Conservation (phyloP, 352 stramenopile species). For the Phytophthora colocasiae region DNA sequence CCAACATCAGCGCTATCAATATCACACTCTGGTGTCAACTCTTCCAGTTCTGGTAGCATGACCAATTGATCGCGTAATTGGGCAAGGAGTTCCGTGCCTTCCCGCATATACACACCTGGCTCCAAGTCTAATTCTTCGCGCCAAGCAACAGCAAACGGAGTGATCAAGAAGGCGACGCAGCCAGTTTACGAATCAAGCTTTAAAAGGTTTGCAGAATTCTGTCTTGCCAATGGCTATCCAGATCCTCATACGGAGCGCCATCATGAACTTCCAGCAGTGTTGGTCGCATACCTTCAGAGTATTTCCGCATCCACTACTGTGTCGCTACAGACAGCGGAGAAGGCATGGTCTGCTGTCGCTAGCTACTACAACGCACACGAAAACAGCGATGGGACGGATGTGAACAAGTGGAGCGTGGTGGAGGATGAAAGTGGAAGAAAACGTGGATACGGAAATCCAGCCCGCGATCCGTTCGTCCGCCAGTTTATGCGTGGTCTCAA, state of each 20-base stretch:
- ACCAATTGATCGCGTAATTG: too few relatives aligned
- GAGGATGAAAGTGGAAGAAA: conserved; percentile 4
- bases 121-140: too few relatives aligned
- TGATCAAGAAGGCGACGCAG: conserved; percentile 14
- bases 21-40: too few relatives aligned
- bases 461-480: conserved; percentile 3
- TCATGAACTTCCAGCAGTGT: conserved; percentile 10
- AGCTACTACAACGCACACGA: conserved; percentile 11
- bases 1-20: too few relatives aligned
- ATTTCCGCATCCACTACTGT: conserved; percentile 11
- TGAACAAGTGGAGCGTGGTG: background rate
- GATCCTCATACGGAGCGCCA: conserved; percentile 7
- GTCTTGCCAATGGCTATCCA: background rate
- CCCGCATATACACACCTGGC: too few relatives aligned
- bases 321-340: background rate
- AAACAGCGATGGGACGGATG: conserved; percentile 14
- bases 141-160: background rate
- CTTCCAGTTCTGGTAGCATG: too few relatives aligned
- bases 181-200: conserved; percentile 17
- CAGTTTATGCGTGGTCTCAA: conserved; percentile 10
- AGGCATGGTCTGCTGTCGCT: background rate
- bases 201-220: conserved; percentile 12
- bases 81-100: too few relatives aligned
- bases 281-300: conserved; percentile 13
- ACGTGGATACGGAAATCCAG: background rate